Percentiles rank a stretch among this genome's conserved stretches.
phyloP scores from a whole-genome alignment of 305 asterid genomes.

The Withania somnifera region DNA sequence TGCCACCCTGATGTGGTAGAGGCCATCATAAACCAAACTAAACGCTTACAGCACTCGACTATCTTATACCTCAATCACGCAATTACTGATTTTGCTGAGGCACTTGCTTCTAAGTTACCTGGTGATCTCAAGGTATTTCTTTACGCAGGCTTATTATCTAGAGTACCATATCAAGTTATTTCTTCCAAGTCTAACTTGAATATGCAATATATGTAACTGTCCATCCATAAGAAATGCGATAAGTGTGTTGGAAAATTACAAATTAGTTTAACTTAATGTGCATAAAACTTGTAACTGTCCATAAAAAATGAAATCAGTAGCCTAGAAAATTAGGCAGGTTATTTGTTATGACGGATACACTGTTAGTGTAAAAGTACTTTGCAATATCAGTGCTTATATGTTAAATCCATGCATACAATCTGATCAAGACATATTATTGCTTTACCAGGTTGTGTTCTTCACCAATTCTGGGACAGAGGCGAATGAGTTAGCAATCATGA shows the following conservation, averaged over 20 bases:
- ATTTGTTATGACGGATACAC: conserved; percentile 24
- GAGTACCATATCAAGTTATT: background rate
- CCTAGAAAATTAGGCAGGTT: background rate
- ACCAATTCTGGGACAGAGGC: conserved; percentile 92
- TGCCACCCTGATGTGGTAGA: conserved; percentile 83
- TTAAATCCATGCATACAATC: background rate
- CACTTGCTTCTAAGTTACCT: conserved; percentile 64
- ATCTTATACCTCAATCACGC: conserved; percentile 60
- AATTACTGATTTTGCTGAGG: conserved; percentile 73
- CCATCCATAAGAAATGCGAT: background rate
- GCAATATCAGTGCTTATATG: background rate
- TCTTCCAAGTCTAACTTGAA: background rate
- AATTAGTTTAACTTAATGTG: background rate
- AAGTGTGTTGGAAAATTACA: background rate
- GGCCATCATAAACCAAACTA: conserved; percentile 56
- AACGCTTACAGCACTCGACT: conserved; percentile 65
- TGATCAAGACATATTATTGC: background rate
- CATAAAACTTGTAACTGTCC: background rate
- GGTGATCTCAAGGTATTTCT: conserved; percentile 53
- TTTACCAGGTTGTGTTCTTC: conserved; percentile 57
- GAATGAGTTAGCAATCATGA: conserved; percentile 72
- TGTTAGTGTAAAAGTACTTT: background rate
- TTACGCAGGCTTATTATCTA: background rate
- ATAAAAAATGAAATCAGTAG: background rate
- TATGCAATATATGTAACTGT: background rate